Evolutionary conservation across 164 flowering plant genomes (phyloP).

Genomic region (Kalanchoe fedtschenkoi): DNA sequence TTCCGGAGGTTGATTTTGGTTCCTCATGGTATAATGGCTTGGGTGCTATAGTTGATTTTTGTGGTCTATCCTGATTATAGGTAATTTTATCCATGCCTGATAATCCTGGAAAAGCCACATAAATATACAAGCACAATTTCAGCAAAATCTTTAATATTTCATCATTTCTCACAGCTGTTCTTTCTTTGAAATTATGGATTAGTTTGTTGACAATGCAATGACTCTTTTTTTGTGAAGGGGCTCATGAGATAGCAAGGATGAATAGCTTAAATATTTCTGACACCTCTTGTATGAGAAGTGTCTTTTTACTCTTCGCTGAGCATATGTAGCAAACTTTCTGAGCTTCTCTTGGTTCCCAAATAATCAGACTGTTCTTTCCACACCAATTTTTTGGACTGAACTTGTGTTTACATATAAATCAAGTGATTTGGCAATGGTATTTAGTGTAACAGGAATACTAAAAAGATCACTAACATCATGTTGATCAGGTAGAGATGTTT

Average conservation of each 20-base stretch:
- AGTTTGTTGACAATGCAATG: neutral
- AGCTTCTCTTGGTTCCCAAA: neutral
- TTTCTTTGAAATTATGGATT: neutral
- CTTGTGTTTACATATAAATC: constrained; percentile 10
- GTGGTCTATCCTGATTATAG: constrained; percentile 70
- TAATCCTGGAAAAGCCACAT: constrained; percentile 66
- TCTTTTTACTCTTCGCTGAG: neutral
- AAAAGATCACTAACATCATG: too few relatives aligned
- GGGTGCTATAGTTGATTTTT: constrained; percentile 32
- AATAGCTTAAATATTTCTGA: neutral
- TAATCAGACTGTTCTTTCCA: too few relatives aligned
- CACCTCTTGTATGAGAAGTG: constrained; percentile 5
- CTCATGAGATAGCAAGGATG: too few relatives aligned
- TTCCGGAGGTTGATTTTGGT: constrained; percentile 38
- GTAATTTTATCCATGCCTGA: constrained; percentile 24
- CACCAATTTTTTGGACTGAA: constrained; percentile 10
- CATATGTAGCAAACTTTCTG: neutral
- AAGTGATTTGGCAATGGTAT: too few relatives aligned
- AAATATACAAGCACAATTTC: constrained; percentile 24
- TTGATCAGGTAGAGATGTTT: too few relatives aligned
- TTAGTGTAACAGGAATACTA: too few relatives aligned
- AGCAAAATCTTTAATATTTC: neutral
- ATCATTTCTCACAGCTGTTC: neutral
- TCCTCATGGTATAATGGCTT: constrained; percentile 62
- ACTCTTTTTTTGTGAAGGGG: too few relatives aligned